Conservation (phyloP, 2,329 filamentous ascomycete species). For the Passalora sequoiae region DNA sequence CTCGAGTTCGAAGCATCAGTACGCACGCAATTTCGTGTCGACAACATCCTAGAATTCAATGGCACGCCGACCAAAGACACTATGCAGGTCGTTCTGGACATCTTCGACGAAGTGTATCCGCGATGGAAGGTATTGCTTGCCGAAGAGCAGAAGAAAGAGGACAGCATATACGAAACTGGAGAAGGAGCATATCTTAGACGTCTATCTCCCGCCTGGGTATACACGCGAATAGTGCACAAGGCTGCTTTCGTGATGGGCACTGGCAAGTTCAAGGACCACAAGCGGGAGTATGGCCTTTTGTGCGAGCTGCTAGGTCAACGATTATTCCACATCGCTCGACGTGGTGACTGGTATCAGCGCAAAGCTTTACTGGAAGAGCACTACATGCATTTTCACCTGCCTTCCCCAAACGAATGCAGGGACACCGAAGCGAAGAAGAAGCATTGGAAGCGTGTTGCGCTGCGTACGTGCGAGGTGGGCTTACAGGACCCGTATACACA, state of each 20-base stretch:
- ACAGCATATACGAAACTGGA: slow-evolving; percentile 68
- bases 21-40: slow-evolving; percentile 73
- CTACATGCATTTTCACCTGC: slow-evolving; percentile 69
- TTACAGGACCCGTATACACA: slow-evolving; percentile 86
- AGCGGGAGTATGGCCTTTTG: slow-evolving; percentile 68
- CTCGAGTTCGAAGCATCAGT: slow-evolving; percentile 87
- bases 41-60: slow-evolving; percentile 74
- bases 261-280: slow-evolving; percentile 69
- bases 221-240: slow-evolving; percentile 90
- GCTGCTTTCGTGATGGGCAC: slow-evolving; percentile 66
- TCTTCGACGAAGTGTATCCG: slow-evolving; percentile 69
- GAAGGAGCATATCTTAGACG: slow-evolving; percentile 85
- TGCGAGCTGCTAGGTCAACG: slow-evolving; percentile 71
- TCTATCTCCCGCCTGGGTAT: slow-evolving; percentile 87
- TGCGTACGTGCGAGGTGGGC: slow-evolving; percentile 76
- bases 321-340: slow-evolving; percentile 76
- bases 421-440: slow-evolving; percentile 64
- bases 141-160: slow-evolving; percentile 74
- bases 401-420: slow-evolving; percentile 40
- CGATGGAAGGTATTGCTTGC: slow-evolving; percentile 71
- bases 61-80: slow-evolving; percentile 62
- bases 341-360: slow-evolving; percentile 92
- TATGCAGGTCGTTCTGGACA: slow-evolving; percentile 62
- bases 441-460: slow-evolving; percentile 72
- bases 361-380: slow-evolving; percentile 92